phyloP scores from a whole-genome alignment of 2,329 filamentous ascomycete species.

The Sporothrix brasiliensis region DNA sequence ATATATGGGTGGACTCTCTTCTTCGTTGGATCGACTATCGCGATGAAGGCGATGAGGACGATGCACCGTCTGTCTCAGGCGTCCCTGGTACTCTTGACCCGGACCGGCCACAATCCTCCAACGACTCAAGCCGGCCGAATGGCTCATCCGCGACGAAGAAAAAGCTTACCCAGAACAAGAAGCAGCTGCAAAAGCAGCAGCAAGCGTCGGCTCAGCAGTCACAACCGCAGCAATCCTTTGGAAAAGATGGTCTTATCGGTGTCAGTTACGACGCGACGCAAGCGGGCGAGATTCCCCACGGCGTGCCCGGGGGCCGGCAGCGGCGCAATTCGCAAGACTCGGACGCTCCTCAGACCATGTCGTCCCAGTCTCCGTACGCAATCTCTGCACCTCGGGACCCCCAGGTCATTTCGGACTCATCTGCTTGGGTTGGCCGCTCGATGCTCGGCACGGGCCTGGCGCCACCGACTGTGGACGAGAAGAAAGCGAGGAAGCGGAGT shows the following conservation, averaged over 20 bases:
- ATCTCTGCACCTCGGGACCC: conserved; percentile 88
- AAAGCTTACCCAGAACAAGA: conserved; percentile 46
- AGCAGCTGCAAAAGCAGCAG: conserved; percentile 47
- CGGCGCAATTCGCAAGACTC: conserved; percentile 39
- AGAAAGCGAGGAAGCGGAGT: conserved; percentile 78
- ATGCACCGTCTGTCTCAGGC: conserved; percentile 18
- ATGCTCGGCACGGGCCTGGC: conserved; percentile 48
- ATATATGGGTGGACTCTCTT: conserved; percentile 89
- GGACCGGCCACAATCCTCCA: conserved; percentile 48
- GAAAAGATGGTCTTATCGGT: conserved; percentile 55
- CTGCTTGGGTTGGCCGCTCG: conserved; percentile 67
- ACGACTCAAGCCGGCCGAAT: conserved; percentile 30
- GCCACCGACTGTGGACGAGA: conserved; percentile 65
- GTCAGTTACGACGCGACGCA: conserved; percentile 62
- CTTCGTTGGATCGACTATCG: conserved; percentile 83
- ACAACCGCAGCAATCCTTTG: conserved; percentile 32
- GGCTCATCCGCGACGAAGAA: conserved; percentile 48
- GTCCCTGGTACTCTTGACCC: conserved; percentile 42
- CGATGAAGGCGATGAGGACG: conserved; percentile 61
- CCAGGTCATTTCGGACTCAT: conserved; percentile 77
- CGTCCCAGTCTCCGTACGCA: conserved; percentile 49
- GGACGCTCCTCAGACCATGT: conserved; percentile 44
- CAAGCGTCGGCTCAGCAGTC: conserved; percentile 37
- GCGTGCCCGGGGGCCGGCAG: conserved; percentile 28
- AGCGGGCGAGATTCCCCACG: conserved; percentile 50